These are phyloP conservation scores for Phaseolus lunatus DNA, from an alignment of 306 rosid genomes.

Conservation along the genomic window DNA sequence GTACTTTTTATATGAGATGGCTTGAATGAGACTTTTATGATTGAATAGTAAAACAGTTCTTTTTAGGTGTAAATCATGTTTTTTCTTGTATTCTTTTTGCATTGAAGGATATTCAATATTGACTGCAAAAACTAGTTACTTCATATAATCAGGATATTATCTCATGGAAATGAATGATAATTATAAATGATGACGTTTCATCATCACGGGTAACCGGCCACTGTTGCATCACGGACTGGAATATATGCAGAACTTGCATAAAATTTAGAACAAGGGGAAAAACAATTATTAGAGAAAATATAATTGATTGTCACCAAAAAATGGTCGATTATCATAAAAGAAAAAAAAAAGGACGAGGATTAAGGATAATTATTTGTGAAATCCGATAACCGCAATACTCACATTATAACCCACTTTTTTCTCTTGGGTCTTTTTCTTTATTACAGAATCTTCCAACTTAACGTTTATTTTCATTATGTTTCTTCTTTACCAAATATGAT, in stretches of 20 bases:
- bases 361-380: no score
- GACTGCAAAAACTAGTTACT: neutral
- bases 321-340: no score
- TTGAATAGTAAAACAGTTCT: slow-evolving; percentile 36
- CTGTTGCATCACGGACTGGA: neutral
- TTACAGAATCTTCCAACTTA: neutral
- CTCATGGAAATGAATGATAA: slow-evolving; percentile 29
- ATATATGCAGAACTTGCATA: neutral
- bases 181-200: neutral
- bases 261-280: no score
- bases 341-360: no score
- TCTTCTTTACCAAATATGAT: no score
- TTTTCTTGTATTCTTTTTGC: slow-evolving; percentile 42
- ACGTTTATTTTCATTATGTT: no score
- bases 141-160: slow-evolving; percentile 17
- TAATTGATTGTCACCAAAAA: no score
- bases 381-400: no score
- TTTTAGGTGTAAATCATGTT: slow-evolving; percentile 48
- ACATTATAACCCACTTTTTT: no score
- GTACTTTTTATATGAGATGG: slow-evolving; percentile 43
- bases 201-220: no score
- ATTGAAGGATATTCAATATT: neutral
- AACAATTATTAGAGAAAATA: no score
- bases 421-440: no score
- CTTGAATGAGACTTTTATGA: slow-evolving; percentile 37